Evolutionary conservation across 352 stramenopile genomes (phyloP).

Genomic region (Blastocystis sp.): DNA sequence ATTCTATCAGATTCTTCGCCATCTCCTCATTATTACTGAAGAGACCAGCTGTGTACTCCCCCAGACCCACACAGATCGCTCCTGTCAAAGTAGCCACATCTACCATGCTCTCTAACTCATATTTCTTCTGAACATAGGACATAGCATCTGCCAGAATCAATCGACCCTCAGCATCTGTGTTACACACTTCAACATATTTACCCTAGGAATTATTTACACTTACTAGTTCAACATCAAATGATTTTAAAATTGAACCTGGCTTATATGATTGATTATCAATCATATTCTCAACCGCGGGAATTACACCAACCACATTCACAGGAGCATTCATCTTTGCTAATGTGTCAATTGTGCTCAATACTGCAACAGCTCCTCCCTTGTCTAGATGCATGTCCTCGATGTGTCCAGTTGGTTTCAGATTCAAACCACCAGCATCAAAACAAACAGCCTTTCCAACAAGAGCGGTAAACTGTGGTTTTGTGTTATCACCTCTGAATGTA

Average conservation of each 20-base stretch:
- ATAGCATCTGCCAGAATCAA: slow-evolving; percentile 84
- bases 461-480: slow-evolving; percentile 74
- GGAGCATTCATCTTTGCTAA: slow-evolving; percentile 56
- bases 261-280: slow-evolving; percentile 53
- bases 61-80: slow-evolving; percentile 82
- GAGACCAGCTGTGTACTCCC: slow-evolving; percentile 77
- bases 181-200: slow-evolving; percentile 85
- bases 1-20: slow-evolving; percentile 75
- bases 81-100: slow-evolving; percentile 88
- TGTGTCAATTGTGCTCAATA: slow-evolving; percentile 78
- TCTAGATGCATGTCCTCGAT: slow-evolving; percentile 88
- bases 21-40: slow-evolving; percentile 87
- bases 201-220: slow-evolving; percentile 70
- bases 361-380: slow-evolving; percentile 83
- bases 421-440: slow-evolving; percentile 89
- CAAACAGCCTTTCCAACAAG: slow-evolving; percentile 89
- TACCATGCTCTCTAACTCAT: slow-evolving; percentile 85
- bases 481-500: slow-evolving; percentile 19
- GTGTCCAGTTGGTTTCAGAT: slow-evolving; percentile 85
- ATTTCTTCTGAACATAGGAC: slow-evolving; percentile 78
- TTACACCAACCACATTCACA: slow-evolving; percentile 69
- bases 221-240: slow-evolving; percentile 16
- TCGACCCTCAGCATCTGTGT: slow-evolving; percentile 86
- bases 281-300: slow-evolving; percentile 71
- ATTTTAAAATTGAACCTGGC: slow-evolving; percentile 69